phyloP scores from a whole-genome alignment of 768 basidiomycete genomes.

The Boletus sp. region DNA sequence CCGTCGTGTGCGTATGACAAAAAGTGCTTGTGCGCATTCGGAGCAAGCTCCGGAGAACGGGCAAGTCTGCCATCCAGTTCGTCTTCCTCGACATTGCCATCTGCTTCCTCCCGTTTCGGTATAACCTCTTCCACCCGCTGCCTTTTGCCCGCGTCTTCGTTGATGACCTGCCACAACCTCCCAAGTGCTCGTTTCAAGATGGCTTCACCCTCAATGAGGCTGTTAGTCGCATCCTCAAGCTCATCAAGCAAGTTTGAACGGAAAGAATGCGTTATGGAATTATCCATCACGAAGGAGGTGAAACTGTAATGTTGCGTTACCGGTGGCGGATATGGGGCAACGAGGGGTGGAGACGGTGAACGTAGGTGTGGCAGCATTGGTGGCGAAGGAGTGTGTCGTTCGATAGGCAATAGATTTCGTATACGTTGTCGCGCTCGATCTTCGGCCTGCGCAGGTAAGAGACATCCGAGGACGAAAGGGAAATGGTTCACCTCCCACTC shows the following conservation, averaged over 20 bases:
- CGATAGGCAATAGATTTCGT: constrained; percentile 57
- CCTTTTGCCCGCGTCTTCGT: constrained; percentile 56
- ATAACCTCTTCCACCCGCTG: constrained; percentile 41
- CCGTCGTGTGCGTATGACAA: constrained; percentile 49
- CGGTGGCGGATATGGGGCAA: constrained; percentile 72
- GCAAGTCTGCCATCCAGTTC: constrained; percentile 43
- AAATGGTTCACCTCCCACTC: constrained; percentile 69
- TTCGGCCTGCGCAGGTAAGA: constrained; percentile 53
- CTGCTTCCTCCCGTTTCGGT: constrained; percentile 67
- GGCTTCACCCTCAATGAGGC: constrained; percentile 80
- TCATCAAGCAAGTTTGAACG: constrained; percentile 75
- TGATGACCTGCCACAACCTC: constrained; percentile 76
- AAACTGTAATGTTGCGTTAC: constrained; percentile 67
- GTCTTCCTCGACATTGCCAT: constrained; percentile 45
- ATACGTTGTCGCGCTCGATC: constrained; percentile 81
- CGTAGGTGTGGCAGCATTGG: constrained; percentile 71
- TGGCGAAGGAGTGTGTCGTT: constrained; percentile 66
- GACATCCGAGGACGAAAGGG: constrained; percentile 2
- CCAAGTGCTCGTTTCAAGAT: constrained; percentile 71
- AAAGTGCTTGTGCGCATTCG: constrained; percentile 64
- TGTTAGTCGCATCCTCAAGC: constrained; percentile 77
- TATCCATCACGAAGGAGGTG: constrained; percentile 84
- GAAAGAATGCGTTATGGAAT: constrained; percentile 79
- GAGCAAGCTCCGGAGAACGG: constrained; percentile 65
- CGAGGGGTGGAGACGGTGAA: constrained; percentile 74